Evolutionary conservation across 208 protist genomes (phyloP).

Genomic region (Leishmania martiniquensis): DNA sequence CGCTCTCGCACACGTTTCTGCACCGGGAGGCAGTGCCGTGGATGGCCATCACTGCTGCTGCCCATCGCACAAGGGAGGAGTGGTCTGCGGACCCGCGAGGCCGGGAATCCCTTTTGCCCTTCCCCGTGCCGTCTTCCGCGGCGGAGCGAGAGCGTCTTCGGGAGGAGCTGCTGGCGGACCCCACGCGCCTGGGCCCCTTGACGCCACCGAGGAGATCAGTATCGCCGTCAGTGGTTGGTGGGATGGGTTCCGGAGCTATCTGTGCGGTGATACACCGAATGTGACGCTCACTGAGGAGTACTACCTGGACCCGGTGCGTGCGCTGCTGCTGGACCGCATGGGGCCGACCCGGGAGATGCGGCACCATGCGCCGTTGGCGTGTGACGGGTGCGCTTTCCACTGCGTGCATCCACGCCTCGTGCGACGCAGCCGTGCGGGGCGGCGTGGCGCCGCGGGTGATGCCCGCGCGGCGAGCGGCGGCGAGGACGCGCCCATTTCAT

Average conservation of each 20-base stretch:
- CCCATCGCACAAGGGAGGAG: background rate
- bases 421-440: background rate
- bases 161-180: background rate
- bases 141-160: background rate
- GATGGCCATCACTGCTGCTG: background rate
- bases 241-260: slow-evolving; percentile 10
- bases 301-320: slow-evolving; percentile 8
- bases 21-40: slow-evolving; percentile 17
- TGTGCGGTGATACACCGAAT: slow-evolving; percentile 11
- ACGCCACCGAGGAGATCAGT: slow-evolving; percentile 3
- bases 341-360: background rate
- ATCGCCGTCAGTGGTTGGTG: background rate
- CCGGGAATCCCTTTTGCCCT: background rate
- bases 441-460: background rate
- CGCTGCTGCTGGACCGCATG: background rate
- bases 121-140: background rate
- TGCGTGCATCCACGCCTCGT: slow-evolving; percentile 19
- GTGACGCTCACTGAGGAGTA: background rate
- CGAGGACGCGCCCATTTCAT: slow-evolving; percentile 3
- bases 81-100: background rate
- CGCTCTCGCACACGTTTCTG: background rate
- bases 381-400: slow-evolving; percentile 12
- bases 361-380: background rate
- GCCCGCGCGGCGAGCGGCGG: background rate
- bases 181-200: background rate